Percentiles rank a stretch among this genome's conserved stretches.
Conservation (phyloP, 1,284 basidiomycete genomes). For the Boletellus sp. region DNA sequence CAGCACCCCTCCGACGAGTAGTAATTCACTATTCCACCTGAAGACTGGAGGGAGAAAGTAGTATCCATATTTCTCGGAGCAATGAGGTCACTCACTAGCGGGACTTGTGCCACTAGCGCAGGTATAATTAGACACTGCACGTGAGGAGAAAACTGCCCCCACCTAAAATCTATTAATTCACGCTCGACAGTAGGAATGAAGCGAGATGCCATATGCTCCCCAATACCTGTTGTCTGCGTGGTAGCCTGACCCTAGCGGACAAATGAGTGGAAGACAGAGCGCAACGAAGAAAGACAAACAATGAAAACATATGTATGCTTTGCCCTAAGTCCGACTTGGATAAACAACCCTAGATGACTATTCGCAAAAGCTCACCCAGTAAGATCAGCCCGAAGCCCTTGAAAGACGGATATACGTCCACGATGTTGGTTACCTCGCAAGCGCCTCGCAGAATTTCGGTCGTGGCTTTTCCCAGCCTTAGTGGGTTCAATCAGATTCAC, state of each 20-base stretch:
- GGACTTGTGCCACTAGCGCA: no score
- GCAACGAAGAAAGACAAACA: slow-evolving; percentile 37
- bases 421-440: no score
- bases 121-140: no score
- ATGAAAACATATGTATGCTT: slow-evolving; percentile 67
- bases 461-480: slow-evolving; percentile 82
- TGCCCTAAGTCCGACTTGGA: neutral
- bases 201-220: slow-evolving; percentile 83
- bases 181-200: slow-evolving; percentile 97
- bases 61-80: no score
- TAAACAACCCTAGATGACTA: no score
- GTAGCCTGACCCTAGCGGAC: slow-evolving; percentile 67
- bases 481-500: no score
- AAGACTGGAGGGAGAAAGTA: no score
- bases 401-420: slow-evolving; percentile 61
- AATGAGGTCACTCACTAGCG: no score
- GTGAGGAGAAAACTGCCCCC: no score
- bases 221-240: slow-evolving; percentile 88
- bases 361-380: slow-evolving; percentile 44
- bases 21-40: slow-evolving; percentile 79
- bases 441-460: slow-evolving; percentile 45
- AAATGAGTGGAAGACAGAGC: neutral
- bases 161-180: slow-evolving; percentile 79
- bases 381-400: slow-evolving; percentile 78
- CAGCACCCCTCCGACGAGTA: slow-evolving; percentile 80